Percentiles rank a stretch among this genome's conserved stretches.
Evolutionary conservation across 139 green algal genomes (phyloP).

Genomic region (Spirogloea muscicola): DNA sequence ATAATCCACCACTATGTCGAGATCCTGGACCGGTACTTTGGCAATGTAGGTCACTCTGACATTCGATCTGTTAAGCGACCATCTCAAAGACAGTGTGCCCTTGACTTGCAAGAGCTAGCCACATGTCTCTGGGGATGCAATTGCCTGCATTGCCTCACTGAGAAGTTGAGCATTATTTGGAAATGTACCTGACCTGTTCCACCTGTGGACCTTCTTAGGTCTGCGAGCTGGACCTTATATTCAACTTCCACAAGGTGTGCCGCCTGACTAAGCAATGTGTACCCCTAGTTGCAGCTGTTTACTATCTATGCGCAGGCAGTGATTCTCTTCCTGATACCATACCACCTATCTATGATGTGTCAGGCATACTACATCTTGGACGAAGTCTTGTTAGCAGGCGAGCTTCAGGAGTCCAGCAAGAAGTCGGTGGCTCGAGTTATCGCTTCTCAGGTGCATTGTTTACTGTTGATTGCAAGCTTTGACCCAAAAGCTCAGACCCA

Average conservation of each 20-base stretch:
- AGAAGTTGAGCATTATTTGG: too few relatives aligned
- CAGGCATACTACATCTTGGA: constrained; percentile 98
- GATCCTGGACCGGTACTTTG: constrained; percentile 91
- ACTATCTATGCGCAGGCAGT: neutral
- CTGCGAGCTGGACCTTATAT: constrained; percentile 98
- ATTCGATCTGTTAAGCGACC: too few relatives aligned
- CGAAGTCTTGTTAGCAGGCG: constrained; percentile 84
- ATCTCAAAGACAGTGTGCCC: too few relatives aligned
- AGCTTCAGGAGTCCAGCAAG: constrained; percentile 94
- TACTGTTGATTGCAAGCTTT: too few relatives aligned
- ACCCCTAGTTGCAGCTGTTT: neutral
- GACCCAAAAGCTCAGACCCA: too few relatives aligned
- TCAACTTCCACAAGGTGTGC: constrained; percentile 97
- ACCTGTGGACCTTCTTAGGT: too few relatives aligned
- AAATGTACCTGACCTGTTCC: too few relatives aligned
- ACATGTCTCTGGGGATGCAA: too few relatives aligned
- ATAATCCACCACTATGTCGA: constrained; percentile 97
- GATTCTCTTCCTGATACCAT: neutral
- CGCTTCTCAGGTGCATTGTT: constrained; percentile 42
- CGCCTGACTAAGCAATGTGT: neutral
- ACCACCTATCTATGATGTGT: neutral
- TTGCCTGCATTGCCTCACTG: too few relatives aligned
- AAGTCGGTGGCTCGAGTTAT: constrained; percentile 55
- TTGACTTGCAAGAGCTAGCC: too few relatives aligned
- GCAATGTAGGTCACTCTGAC: constrained; percentile 66